phyloP scores from a whole-genome alignment of 176 grass and related monocot genomes.

The Avena sativa region DNA sequence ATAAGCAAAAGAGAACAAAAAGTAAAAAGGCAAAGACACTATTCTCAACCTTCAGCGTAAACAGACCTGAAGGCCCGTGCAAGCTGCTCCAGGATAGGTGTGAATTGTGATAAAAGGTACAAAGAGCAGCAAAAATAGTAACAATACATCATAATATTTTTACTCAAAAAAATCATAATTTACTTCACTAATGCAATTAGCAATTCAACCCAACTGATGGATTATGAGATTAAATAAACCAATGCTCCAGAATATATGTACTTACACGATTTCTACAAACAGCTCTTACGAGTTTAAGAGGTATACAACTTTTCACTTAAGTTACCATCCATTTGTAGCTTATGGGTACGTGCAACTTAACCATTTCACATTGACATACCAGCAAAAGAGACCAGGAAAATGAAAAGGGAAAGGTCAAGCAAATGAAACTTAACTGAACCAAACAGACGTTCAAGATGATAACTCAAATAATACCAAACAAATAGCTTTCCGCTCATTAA shows the following conservation, averaged over 20 bases:
- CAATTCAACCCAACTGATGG: slow-evolving; percentile 13
- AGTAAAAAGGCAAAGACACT: neutral
- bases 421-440: slow-evolving; percentile 4
- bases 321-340: slow-evolving; percentile 3
- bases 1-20: slow-evolving; percentile 2
- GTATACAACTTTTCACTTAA: slow-evolving; percentile 24
- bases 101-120: neutral
- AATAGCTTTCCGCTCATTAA: neutral
- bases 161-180: slow-evolving; percentile 5
- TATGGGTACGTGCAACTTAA: neutral
- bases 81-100: neutral
- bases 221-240: slow-evolving; percentile 41
- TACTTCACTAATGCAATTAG: slow-evolving; percentile 13
- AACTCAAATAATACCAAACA: slow-evolving; percentile 27
- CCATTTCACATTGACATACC: neutral
- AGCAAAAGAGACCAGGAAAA: neutral
- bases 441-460: neutral
- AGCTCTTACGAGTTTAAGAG: slow-evolving; percentile 2
- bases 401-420: slow-evolving; percentile 1
- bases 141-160: neutral
- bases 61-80: slow-evolving; percentile 4
- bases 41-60: slow-evolving; percentile 16
- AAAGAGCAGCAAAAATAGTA: slow-evolving; percentile 17
- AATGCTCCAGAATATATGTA: slow-evolving; percentile 6
- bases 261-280: neutral